Evolutionary conservation across 768 basidiomycete species (phyloP), one percentile per base, ranked within the genome.

Genomic region (Macrolepiota albuminosa): DNA sequence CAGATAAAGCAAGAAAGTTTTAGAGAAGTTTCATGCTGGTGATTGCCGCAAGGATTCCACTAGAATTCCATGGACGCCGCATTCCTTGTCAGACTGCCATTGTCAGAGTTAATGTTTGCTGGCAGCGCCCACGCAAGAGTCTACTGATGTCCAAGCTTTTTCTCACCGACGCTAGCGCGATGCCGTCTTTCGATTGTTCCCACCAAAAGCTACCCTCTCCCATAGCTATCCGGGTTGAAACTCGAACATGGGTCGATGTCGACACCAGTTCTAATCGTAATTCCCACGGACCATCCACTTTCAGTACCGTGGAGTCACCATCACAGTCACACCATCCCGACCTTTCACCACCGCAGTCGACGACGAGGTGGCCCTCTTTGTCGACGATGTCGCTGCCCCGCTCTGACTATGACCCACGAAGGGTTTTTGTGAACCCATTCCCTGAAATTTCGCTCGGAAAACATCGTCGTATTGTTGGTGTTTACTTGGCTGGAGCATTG

Each of bases 401-500:
- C 91, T 78, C 88, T 26, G 75, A 85, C 67, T 95, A 94, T 63
- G 93, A 95, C 76, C 93, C 94, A 3, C 80, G 93, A 52, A 75
- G 93, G 69, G 91, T 96, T 40, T 95, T 92, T 69, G 66, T 95
- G 62, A 91, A 94, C 76, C 88, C 90, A 0, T 89, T 95, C 63
- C 95, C 95, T 0, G 84, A 87, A 39, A 63, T 90, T 49, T 82
- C 82, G 42, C 72, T 96, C 4, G 89, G 87, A 57, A 91, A 80
- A 71, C 86, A 94, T 73, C 86, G 87, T 62, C 78, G 95, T 31
- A 84, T 91, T 2, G 78, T 93, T 21, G 94, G 95, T 21, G 89
- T 98, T 11, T 98, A 98, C 72, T 76, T 93, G 58, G 90, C 95
- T 1, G 96, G 96, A 45, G 95, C 87, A 52, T 78, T 99, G 63